Conservation (phyloP, 495 filamentous ascomycete genomes). For the Trichoderma orchidacearum region DNA sequence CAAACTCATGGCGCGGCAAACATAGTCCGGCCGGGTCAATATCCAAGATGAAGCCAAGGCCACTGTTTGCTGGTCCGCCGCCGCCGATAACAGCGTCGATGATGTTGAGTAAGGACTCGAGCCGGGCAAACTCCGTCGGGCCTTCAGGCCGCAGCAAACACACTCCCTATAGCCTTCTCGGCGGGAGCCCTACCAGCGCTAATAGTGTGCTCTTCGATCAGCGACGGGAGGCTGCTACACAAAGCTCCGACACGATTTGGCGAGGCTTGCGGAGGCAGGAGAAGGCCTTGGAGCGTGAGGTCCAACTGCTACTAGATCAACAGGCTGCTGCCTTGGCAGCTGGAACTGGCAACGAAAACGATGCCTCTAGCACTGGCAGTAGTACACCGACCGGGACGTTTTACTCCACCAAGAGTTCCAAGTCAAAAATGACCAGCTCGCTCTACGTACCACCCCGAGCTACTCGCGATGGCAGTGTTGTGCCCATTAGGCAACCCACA, state of each 20-base stretch:
- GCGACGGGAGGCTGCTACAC: neutral
- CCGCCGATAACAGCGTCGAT: constrained; percentile 4
- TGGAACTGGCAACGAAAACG: neutral
- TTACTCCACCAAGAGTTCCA: neutral
- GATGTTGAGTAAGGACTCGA: constrained; percentile 1
- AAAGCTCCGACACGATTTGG: constrained; percentile 19
- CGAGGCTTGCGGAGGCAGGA: constrained; percentile 30
- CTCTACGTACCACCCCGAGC: constrained; percentile 11
- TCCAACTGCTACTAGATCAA: constrained; percentile 73
- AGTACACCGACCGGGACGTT: constrained; percentile 18
- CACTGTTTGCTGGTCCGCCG: constrained; percentile 3
- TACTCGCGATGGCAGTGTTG: constrained; percentile 21
- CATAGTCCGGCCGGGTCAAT: neutral
- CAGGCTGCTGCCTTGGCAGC: constrained; percentile 59
- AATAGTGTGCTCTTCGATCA: constrained; percentile 19
- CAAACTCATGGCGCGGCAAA: neutral
- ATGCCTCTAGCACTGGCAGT: constrained; percentile 19
- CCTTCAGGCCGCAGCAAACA: neutral
- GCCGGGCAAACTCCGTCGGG: neutral
- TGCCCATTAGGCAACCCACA: constrained; percentile 51
- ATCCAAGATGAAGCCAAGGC: neutral
- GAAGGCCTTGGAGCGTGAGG: constrained; percentile 52
- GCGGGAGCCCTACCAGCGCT: neutral
- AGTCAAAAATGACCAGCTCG: constrained; percentile 11
- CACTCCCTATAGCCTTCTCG: neutral